phyloP scores from a whole-genome alignment of 2,329 filamentous ascomycete genomes.

The Drechslerella stenobrocha region DNA sequence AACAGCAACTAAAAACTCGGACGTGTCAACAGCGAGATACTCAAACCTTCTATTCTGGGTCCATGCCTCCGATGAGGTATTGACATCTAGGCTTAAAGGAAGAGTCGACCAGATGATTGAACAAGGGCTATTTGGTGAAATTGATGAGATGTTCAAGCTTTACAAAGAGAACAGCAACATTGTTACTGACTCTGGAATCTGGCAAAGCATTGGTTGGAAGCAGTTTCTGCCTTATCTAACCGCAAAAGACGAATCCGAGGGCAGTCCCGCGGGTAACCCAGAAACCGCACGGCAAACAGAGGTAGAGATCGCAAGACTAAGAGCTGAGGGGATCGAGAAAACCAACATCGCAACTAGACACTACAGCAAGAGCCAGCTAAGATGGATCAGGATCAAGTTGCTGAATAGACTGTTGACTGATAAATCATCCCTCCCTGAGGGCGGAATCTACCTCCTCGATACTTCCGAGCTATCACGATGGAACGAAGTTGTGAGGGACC shows the following conservation, averaged over 20 bases:
- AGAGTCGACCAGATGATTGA: slow-evolving; percentile 84
- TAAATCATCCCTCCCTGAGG: slow-evolving; percentile 60
- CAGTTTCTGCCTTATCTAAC: slow-evolving; percentile 76
- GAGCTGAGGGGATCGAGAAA: slow-evolving; percentile 66
- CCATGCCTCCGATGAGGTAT: slow-evolving; percentile 69
- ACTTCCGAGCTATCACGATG: slow-evolving; percentile 71
- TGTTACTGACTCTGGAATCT: slow-evolving; percentile 81
- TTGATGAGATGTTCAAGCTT: slow-evolving; percentile 61
- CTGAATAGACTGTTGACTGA: slow-evolving; percentile 65
- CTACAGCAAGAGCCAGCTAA: slow-evolving; percentile 80
- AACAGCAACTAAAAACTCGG: slow-evolving; percentile 18
- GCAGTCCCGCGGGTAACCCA: slow-evolving; percentile 43
- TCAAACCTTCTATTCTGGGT: slow-evolving; percentile 79
- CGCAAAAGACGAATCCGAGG: slow-evolving; percentile 53
- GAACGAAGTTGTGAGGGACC: slow-evolving; percentile 65
- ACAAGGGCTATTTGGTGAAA: slow-evolving; percentile 67
- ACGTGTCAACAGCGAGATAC: slow-evolving; percentile 49
- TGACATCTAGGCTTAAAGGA: slow-evolving; percentile 71
- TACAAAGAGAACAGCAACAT: slow-evolving; percentile 60
- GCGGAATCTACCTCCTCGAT: slow-evolving; percentile 76
- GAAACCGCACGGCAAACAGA: slow-evolving; percentile 54
- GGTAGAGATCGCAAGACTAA: slow-evolving; percentile 62
- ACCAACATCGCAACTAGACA: slow-evolving; percentile 82
- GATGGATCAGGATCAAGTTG: slow-evolving; percentile 85
- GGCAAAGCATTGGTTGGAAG: slow-evolving; percentile 95